Base-by-base conservation (phyloP, 164 flowering plant genomes). In the Stephania cephalantha region DNA sequence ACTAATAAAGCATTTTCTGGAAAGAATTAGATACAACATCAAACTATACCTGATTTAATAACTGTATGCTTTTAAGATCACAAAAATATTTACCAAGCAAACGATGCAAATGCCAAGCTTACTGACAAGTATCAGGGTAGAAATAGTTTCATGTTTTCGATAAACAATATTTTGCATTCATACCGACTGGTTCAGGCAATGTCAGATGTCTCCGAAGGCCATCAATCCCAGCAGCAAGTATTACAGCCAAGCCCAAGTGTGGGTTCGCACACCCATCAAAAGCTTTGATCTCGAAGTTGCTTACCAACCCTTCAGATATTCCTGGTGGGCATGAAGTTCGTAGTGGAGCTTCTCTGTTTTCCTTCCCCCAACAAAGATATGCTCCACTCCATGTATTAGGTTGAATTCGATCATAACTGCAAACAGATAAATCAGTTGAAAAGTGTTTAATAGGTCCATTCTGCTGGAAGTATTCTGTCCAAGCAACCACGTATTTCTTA, bases 311-410 rank as follows among this genome's bases (percentile, higher is more conserved):
- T 85, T 88, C 81, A 44, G 85, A 71, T 74, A 87, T 75, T 76
- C 99, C 98, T 65, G 99, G 99, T 67, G 98, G 98, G 81, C 95
- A 87, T 48, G 99, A 90, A 35, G 97, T 87, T 81, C 99, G 85
- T 63, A 96, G 7, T 63, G 99, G 94, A 80, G 95, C 95, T 87
- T 94, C 98, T 76, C 87, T 87, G 81, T 94, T 96, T 79, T 96
- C 98, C 79, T 84, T 90, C 69, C 99, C 99, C 99, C 99, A 96
- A 79, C 97, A 94, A 63, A 79, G 88, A 77, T 89, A 92, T 71
- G 99, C 99, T 79, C 99, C 99, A 85, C 94, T 91, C 99, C 99
- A 96, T 55, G 91, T 94, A 78, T 92, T 85, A 44, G 98, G 99
- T 84, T 91, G 93, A 74, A 96, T 86, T 1, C 98, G 95, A 76